Conservation (phyloP, 2,329 filamentous ascomycete species). For the Colletotrichum eremochloae region DNA sequence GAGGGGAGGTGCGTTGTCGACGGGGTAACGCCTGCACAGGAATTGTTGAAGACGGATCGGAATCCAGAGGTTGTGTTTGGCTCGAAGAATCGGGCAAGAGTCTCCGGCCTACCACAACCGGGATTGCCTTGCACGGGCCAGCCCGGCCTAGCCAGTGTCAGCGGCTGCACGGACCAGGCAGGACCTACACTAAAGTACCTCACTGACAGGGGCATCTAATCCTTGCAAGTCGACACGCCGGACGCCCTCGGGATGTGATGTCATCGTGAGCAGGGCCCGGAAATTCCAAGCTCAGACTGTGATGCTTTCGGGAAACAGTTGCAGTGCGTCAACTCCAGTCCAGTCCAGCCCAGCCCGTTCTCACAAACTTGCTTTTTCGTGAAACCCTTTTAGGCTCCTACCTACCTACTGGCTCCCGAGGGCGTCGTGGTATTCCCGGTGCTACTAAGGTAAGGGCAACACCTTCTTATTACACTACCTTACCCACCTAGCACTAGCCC, state of each 20-base stretch:
- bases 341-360: slow-evolving; percentile 9
- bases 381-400: slow-evolving; percentile 21
- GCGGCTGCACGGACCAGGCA: slow-evolving; percentile 26
- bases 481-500: background rate
- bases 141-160: slow-evolving; percentile 33
- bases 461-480: background rate
- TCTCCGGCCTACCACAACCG: slow-evolving; percentile 33
- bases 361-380: slow-evolving; percentile 37
- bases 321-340: slow-evolving; percentile 7
- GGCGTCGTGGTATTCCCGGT: slow-evolving; percentile 4
- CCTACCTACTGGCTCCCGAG: background rate
- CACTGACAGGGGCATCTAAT: slow-evolving; percentile 15
- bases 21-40: slow-evolving; percentile 1
- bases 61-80: background rate
- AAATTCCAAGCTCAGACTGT: slow-evolving; percentile 29
- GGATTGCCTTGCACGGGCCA: slow-evolving; percentile 25
- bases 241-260: slow-evolving; percentile 32
- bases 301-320: slow-evolving; percentile 32
- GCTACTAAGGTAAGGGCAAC: background rate
- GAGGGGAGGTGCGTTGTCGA: slow-evolving; percentile 15
- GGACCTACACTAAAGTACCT: background rate
- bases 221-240: background rate
- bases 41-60: background rate
- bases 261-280: slow-evolving; percentile 29
- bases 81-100: slow-evolving; percentile 27